Base-by-base conservation (phyloP, 2,329 filamentous ascomycete genomes). In the Coniella lustricola region DNA sequence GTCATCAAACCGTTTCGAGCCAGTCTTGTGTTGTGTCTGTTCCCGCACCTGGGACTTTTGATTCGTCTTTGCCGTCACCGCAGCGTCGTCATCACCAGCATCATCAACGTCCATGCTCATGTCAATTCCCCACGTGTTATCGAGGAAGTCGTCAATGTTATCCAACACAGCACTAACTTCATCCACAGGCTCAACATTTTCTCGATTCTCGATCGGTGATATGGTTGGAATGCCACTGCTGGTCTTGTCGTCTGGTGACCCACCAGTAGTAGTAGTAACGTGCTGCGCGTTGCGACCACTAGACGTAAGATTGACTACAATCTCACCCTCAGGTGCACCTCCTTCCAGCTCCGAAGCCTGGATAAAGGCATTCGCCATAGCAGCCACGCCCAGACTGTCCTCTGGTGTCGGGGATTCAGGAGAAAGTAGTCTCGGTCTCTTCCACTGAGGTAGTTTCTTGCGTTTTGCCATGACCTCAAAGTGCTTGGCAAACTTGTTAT, bases 301-400 rank as follows among this genome's bases (percentile, higher is more conserved):
- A 29, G 25, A 29, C 7, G 18, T 5, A 14, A 7, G 25, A 17
- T 35, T n/a, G n/a, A n/a, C n/a, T n/a, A n/a, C n/a, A n/a, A n/a
- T n/a, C n/a, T n/a, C n/a, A n/a, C n/a, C n/a, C n/a, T n/a, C n/a
- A n/a, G 18, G 2, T 20, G 13, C n/a, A 47, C 40, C n/a, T 46
- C 33, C 22, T 31, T 48, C 52, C 21, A 38, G 58, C 51, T 51
- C 46, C 52, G 77, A 74, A 5, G 71, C 73, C n/a, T 65, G 60
- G 22, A 68, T 60, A 50, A 77, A 78, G 7, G 71, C 70, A 50
- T 72, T 63, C 0, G 74, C 74, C 70, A 76, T 75, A 7, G 71
- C 74, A 47, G 62, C 66, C 14, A 72, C 53, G 0, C 57, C 57
- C 7, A 71, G 69, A 29, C 71, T 76, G 32, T 61, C 54, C 12